Percentiles rank a stretch among this genome's conserved stretches.
Conservation (phyloP, 345 rosid genomes). For the Anastatica hierochuntica region DNA sequence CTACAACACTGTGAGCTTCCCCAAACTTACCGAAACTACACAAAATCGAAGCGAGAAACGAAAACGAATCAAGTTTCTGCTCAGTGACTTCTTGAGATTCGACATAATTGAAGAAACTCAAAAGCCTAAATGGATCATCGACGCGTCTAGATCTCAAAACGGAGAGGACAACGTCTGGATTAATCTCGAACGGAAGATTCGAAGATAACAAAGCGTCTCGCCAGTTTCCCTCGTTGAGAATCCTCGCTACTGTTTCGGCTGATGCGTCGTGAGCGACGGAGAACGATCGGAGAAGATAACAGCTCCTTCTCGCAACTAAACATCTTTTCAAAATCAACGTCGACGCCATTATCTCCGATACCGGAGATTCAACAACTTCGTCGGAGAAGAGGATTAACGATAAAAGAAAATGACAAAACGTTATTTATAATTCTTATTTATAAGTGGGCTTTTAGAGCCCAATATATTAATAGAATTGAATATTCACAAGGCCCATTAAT, state of each 20-base stretch:
- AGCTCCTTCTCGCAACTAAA: no score
- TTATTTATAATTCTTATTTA: no score
- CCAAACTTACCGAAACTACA: slow-evolving; percentile 38
- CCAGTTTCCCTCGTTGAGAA: slow-evolving; percentile 49
- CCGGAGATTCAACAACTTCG: no score
- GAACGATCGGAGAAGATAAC: slow-evolving; percentile 22
- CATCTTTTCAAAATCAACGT: no score
- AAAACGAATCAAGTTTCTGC: slow-evolving; percentile 43
- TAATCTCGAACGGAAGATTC: slow-evolving; percentile 28
- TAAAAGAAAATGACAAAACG: no score
- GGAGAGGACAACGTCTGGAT: slow-evolving; percentile 53
- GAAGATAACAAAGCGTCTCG: slow-evolving; percentile 32
- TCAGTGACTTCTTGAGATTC: slow-evolving; percentile 25
- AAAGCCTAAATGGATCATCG: slow-evolving; percentile 43
- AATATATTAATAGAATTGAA: no score
- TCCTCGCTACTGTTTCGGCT: slow-evolving; percentile 29
- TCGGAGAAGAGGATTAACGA: no score
- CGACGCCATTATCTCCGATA: no score
- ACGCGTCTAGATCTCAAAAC: slow-evolving; percentile 38
- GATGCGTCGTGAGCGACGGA: slow-evolving; percentile 14
- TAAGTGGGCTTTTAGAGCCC: no score
- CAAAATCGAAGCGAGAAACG: slow-evolving; percentile 39
- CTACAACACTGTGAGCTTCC: slow-evolving; percentile 33
- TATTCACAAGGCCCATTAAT: no score
- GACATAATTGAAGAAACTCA: slow-evolving; percentile 59